Evolutionary conservation across 2,329 filamentous ascomycete genomes (phyloP).

Genomic region (Pochonia chlamydosporia): DNA sequence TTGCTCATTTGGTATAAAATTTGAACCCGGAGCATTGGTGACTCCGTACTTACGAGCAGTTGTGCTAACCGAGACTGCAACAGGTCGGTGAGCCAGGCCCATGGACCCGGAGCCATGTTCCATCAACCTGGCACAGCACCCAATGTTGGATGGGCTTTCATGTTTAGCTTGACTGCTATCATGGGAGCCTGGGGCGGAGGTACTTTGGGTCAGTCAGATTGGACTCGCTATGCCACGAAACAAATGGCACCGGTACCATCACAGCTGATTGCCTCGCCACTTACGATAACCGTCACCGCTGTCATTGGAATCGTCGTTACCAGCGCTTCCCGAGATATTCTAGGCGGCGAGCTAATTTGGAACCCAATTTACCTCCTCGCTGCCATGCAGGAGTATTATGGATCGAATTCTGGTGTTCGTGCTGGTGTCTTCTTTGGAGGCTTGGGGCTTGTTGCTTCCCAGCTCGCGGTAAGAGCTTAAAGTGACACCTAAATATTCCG

Average conservation of each 20-base stretch:
- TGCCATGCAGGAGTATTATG: constrained; percentile 20
- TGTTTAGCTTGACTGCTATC: constrained; percentile 24
- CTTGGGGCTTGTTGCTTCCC: constrained; percentile 18
- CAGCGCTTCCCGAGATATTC: constrained; percentile 15
- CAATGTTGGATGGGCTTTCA: constrained; percentile 22
- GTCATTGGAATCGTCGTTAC: constrained; percentile 19
- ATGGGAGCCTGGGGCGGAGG: constrained; percentile 20
- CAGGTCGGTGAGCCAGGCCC: constrained; percentile 15
- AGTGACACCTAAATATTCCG: not conserved
- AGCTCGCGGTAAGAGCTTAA: constrained; percentile 16
- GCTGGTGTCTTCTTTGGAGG: constrained; percentile 20
- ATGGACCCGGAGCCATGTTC: constrained; percentile 17
- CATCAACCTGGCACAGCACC: constrained; percentile 13
- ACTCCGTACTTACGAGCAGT: too few relatives aligned
- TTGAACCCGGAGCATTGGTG: too few relatives aligned
- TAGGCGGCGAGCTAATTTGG: constrained; percentile 19
- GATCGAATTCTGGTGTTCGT: constrained; percentile 15
- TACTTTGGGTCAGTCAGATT: constrained; percentile 21
- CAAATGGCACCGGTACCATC: constrained; percentile 14
- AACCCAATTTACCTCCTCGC: constrained; percentile 19
- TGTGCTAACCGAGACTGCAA: too few relatives aligned
- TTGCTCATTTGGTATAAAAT: constrained; percentile 13
- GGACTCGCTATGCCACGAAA: constrained; percentile 19
- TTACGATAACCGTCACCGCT: constrained; percentile 22
- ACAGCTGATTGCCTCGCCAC: constrained; percentile 16